Percentiles rank a stretch among this genome's conserved stretches.
phyloP scores from a whole-genome alignment of 139 green algal species.

The Chlamydomonas sp. region DNA sequence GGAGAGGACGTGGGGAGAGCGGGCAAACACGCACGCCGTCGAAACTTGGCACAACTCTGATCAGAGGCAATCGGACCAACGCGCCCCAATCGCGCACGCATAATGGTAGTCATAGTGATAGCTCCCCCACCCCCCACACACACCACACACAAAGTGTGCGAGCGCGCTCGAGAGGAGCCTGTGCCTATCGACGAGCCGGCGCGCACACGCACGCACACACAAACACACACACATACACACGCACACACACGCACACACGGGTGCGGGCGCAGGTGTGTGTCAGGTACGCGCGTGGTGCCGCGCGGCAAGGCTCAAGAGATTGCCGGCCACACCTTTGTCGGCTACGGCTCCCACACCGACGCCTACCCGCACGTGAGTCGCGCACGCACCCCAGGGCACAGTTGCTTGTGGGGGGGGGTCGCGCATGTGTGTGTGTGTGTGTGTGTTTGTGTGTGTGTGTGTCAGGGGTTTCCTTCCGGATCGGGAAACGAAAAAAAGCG shows the following conservation, averaged over 20 bases:
- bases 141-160: background rate
- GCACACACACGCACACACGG: background rate
- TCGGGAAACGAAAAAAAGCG: too few relatives aligned
- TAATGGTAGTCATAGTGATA: too few relatives aligned
- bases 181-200: constrained; percentile 5
- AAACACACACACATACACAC: background rate
- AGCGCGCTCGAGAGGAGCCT: background rate
- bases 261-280: constrained; percentile 53
- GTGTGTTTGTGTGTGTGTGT: too few relatives aligned
- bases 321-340: constrained; percentile 57
- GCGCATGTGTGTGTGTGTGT: too few relatives aligned
- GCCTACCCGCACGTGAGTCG: constrained; percentile 61
- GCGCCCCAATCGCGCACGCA: too few relatives aligned
- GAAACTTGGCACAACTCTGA: too few relatives aligned
- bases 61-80: too few relatives aligned
- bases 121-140: too few relatives aligned
- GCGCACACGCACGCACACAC: background rate
- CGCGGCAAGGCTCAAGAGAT: constrained; percentile 52
- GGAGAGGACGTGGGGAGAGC: background rate
- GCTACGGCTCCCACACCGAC: constrained; percentile 66
- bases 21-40: too few relatives aligned
- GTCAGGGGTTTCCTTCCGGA: too few relatives aligned
- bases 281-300: constrained; percentile 72
- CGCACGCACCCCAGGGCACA: too few relatives aligned
- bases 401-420: too few relatives aligned